A percentile compares a stretch with the other conserved stretches of the same genome.
These are phyloP conservation scores for Hsuehochloa calcarea DNA, from an alignment of 176 grass and related monocot species.

Conservation along the genomic window DNA sequence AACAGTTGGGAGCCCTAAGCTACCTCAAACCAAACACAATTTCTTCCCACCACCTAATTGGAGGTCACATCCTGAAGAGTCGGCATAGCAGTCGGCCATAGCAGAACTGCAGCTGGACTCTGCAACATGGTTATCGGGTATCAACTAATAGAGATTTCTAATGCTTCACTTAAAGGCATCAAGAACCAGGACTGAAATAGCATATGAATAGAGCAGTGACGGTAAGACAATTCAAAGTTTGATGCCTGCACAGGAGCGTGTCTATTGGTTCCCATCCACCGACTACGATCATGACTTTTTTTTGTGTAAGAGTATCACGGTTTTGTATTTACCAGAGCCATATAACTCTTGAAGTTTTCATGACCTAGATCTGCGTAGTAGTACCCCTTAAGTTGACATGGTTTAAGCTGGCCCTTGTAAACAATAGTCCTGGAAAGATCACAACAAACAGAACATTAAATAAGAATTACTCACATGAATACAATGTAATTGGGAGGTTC, in stretches of 20 bases:
- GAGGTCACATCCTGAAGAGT: constrained; percentile 90
- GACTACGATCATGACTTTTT: constrained; percentile 38
- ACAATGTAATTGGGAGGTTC: neutral
- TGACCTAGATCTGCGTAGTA: constrained; percentile 94
- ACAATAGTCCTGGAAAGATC: constrained; percentile 80
- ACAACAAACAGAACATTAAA: constrained; percentile 24
- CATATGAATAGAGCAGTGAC: constrained; percentile 52
- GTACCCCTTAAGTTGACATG: constrained; percentile 77
- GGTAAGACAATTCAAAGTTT: constrained; percentile 48
- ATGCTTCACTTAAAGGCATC: constrained; percentile 63
- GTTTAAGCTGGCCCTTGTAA: constrained; percentile 96
- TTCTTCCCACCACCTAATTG: constrained; percentile 65
- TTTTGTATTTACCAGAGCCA: constrained; percentile 95
- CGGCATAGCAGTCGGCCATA: constrained; percentile 67
- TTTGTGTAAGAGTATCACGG: constrained; percentile 50
- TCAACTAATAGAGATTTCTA: constrained; percentile 70
- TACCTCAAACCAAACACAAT: constrained; percentile 81
- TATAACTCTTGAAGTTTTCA: constrained; percentile 92
- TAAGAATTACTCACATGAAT: constrained; percentile 24
- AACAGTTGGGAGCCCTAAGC: constrained; percentile 67
- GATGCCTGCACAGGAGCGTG: constrained; percentile 41
- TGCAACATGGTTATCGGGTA: constrained; percentile 83
- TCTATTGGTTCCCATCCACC: constrained; percentile 40
- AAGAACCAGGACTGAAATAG: constrained; percentile 56
- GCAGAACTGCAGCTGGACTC: constrained; percentile 96